phyloP scores from a whole-genome alignment of 1,139 yeast species.

The Ogataea hybrid region DNA sequence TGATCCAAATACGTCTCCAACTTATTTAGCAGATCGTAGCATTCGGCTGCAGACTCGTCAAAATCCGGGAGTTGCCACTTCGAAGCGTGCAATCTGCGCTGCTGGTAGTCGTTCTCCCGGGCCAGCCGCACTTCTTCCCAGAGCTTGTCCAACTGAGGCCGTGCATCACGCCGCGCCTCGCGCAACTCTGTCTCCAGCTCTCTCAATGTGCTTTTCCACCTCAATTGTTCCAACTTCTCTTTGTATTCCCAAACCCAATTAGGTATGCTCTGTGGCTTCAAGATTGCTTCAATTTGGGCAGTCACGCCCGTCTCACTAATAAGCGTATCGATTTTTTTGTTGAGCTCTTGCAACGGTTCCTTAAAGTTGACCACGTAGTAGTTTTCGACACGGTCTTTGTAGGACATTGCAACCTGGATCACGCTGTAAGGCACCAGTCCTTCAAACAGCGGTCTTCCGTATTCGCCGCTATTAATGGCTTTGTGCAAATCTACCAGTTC shows the following conservation, averaged over 20 bases:
- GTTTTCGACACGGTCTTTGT: conserved; percentile 60
- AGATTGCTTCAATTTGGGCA: conserved; percentile 61
- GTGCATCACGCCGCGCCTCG: conserved; percentile 28
- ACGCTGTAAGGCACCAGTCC: conserved; percentile 65
- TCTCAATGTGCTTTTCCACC: conserved; percentile 49
- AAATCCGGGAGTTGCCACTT: conserved; percentile 50
- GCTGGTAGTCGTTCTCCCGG: conserved; percentile 48
- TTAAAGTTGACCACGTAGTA: conserved; percentile 52
- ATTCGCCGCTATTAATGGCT: conserved; percentile 21
- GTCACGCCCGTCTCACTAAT: conserved; percentile 51
- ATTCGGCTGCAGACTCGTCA: conserved; percentile 35
- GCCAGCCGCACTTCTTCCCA: conserved; percentile 41
- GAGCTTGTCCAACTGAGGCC: conserved; percentile 33
- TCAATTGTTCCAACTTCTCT: conserved; percentile 51
- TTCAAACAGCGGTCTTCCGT: conserved; percentile 42
- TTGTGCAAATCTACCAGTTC: conserved; percentile 35
- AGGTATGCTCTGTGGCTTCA: conserved; percentile 65
- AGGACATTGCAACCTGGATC: conserved; percentile 67
- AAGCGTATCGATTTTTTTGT: conserved; percentile 45
- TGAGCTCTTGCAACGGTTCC: conserved; percentile 51
- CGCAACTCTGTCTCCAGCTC: conserved; percentile 46
- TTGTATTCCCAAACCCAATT: conserved; percentile 53
- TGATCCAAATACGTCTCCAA: conserved; percentile 51
- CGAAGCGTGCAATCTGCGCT: conserved; percentile 48
- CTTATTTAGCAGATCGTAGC: conserved; percentile 41